Base-by-base conservation (phyloP, 306 rosid genomes). In the Hippophae rhamnoides region DNA sequence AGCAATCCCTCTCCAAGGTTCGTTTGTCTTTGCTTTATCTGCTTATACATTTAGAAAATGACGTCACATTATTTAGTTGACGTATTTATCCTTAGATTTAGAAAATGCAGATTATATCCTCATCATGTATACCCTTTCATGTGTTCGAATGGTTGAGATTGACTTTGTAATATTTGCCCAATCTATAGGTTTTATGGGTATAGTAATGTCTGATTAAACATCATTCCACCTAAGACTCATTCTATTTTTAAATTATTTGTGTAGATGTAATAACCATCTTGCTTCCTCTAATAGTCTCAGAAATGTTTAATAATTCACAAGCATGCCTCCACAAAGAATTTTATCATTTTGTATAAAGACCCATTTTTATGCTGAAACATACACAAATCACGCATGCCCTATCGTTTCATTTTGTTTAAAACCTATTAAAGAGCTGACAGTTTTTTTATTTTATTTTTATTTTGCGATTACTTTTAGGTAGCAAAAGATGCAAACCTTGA, bases 1-100 rank as follows among this genome's bases (percentile, higher is more conserved):
- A 74, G 64, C 81, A 85, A 68, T 83, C 90, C 70, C 76, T 87
- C 75, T 61, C 80, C 65, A 79, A 87, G 96, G 98, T 90, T 59
- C 65, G 84, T 58, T 26, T 60, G 47, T 52, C 45, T 13, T 54
- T 7, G 5, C 10, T 56, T 18, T 65, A 14, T 63, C 45, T 47
- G 3, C 58, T 25, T 31, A 53, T 8, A 60, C 44, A 45, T 67
- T 60, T n/a, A 12, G 14, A 18, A 10, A 56, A 44, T 56, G 53
- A 53, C 43, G 48, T 12, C 13, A 25, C 12, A 41, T 57, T 66
- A 9, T 57, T 3, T 23, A 41, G 23, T 10, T 18, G 51, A 5
- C 47, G 13, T 41, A 51, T 46, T 57, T 6, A 10, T 25, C 59
- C 18, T 27, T 14, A 43, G n/a, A 47, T 26, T 25, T 27, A 5